These are phyloP conservation scores for Ziziphus jujuba DNA, from an alignment of 306 rosid genomes.

Conservation along the genomic window DNA sequence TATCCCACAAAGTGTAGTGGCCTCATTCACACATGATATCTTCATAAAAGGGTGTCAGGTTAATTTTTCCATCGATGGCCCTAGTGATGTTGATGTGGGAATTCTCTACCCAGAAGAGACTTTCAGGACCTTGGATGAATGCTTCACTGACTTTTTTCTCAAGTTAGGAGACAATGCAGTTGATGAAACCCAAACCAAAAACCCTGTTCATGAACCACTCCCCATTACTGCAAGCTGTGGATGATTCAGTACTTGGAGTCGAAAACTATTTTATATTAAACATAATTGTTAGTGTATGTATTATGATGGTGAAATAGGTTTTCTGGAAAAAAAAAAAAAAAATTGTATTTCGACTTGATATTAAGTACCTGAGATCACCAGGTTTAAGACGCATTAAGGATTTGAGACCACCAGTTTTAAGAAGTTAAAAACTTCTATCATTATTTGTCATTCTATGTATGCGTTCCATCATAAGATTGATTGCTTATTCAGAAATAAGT, in stretches of 20 bases:
- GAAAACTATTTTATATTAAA: background rate
- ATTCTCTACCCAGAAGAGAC: conserved; percentile 60
- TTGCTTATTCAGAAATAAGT: background rate
- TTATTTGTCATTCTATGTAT: background rate
- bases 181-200: conserved; percentile 17
- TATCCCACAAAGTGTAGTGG: conserved; percentile 62
- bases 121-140: conserved; percentile 56
- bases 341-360: background rate
- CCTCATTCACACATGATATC: conserved; percentile 72
- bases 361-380: background rate
- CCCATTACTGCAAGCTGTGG: conserved; percentile 36
- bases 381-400: background rate
- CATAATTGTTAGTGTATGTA: background rate
- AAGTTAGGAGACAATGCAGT: conserved; percentile 14
- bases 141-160: conserved; percentile 51
- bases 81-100: conserved; percentile 42
- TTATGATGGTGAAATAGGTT: background rate
- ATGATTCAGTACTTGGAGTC: background rate
- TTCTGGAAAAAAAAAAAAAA: background rate
- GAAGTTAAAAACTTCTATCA: background rate
- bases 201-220: conserved; percentile 28
- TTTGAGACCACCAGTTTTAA: background rate
- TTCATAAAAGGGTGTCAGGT: conserved; percentile 72
- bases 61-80: conserved; percentile 37
- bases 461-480: background rate